phyloP scores from a whole-genome alignment of 2,329 filamentous ascomycete species.

The Nemania sp. region DNA sequence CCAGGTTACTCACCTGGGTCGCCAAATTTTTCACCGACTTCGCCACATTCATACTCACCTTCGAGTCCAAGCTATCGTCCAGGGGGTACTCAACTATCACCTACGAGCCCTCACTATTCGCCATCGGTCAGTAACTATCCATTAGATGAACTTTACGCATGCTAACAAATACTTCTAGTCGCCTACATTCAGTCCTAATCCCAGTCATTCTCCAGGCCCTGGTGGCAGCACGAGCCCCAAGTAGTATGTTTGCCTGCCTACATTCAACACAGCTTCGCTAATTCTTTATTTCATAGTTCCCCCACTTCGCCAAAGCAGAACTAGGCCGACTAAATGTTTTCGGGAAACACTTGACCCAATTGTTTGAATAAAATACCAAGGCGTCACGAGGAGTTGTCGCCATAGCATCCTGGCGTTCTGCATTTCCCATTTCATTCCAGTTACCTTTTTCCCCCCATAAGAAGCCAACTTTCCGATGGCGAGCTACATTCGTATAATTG shows the following conservation, averaged over 20 bases:
- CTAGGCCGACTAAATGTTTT: conserved; percentile 19
- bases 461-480: conserved; percentile 7
- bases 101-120: conserved; percentile 70
- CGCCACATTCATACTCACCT: conserved; percentile 49
- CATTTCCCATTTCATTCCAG: conserved; percentile 9
- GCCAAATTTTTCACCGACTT: conserved; percentile 79
- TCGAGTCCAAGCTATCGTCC: conserved; percentile 60
- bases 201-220: conserved; percentile 51
- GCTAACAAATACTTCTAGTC: conserved; percentile 38
- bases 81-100: conserved; percentile 58
- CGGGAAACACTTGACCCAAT: conserved; percentile 13
- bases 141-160: not conserved
- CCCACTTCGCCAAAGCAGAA: conserved; percentile 42
- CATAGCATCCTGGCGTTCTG: conserved; percentile 33
- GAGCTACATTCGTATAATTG: conserved; percentile 19
- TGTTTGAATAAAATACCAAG: conserved; percentile 39
- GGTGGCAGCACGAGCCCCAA: conserved; percentile 46
- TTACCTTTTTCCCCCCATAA: conserved; percentile 5
- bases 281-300: conserved; percentile 34
- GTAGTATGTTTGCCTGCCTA: conserved; percentile 44
- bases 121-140: conserved; percentile 55
- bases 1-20: conserved; percentile 72
- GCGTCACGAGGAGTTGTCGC: conserved; percentile 29
- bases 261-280: conserved; percentile 17
- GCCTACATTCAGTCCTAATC: conserved; percentile 45